Conservation (phyloP, 2,329 filamentous ascomycete genomes). For the Pseudogymnoascus sp. region DNA sequence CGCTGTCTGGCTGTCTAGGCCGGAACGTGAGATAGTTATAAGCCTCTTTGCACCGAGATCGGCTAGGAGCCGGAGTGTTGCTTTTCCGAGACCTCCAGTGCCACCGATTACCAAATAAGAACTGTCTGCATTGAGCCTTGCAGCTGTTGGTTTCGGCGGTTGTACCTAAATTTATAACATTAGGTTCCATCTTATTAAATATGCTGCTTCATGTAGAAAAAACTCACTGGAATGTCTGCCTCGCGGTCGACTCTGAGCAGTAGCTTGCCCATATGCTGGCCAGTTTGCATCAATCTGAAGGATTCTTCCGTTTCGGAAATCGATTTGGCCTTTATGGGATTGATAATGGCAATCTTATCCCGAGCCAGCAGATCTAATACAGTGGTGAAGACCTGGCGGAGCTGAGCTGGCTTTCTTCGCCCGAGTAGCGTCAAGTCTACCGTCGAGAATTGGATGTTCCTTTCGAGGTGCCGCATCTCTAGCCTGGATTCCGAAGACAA, state of each 20-base stretch:
- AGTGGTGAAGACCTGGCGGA: not conserved
- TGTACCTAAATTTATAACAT: not conserved
- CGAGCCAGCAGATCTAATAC: not conserved
- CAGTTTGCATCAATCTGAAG: constrained; percentile 15
- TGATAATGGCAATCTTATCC: not conserved
- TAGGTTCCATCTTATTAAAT: too few species aligned
- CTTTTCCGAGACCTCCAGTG: not conserved
- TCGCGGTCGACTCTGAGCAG: not conserved
- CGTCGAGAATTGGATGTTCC: not conserved
- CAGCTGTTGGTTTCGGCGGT: not conserved
- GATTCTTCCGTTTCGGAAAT: constrained; percentile 9
- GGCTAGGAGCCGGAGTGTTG: not conserved
- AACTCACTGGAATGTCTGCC: not conserved
- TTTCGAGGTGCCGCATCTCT: not conserved
- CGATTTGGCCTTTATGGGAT: not conserved
- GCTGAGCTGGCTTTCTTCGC: not conserved
- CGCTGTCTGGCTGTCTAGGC: not conserved
- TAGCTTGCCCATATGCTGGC: constrained; percentile 11
- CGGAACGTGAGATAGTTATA: not conserved
- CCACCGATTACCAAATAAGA: not conserved
- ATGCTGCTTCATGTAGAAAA: not conserved
- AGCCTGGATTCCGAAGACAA: not conserved
- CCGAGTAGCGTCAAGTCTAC: not conserved
- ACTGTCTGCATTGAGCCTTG: not conserved
- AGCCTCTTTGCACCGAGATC: not conserved